Percentiles rank a stretch among this genome's conserved stretches.
phyloP scores from a whole-genome alignment of 2,329 filamentous ascomycete genomes.

The Grosmannia clavigera region DNA sequence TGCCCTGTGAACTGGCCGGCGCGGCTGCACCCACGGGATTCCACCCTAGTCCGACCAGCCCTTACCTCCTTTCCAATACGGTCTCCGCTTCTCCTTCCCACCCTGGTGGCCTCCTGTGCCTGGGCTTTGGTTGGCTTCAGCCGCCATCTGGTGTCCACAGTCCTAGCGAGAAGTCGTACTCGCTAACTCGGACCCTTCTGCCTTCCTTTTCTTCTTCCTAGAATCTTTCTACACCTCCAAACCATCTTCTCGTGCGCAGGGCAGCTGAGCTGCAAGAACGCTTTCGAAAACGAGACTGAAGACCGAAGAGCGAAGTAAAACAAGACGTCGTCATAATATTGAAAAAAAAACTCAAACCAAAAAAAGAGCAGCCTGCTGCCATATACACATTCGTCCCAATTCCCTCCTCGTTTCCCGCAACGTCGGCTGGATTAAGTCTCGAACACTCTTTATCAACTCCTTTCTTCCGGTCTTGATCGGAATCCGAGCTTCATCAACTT shows the following conservation, averaged over 20 bases:
- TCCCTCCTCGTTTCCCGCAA: not conserved
- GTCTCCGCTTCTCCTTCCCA: not conserved
- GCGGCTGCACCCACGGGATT: not conserved
- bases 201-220: not conserved
- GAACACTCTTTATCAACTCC: not conserved
- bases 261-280: constrained; percentile 12
- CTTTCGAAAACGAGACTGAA: constrained; percentile 6
- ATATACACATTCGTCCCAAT: not conserved
- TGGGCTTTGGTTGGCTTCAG: not conserved
- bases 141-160: not conserved
- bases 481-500: not conserved
- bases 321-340: not conserved
- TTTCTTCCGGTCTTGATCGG: not conserved
- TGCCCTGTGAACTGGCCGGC: not conserved
- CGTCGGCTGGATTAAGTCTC: not conserved
- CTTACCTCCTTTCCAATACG: not conserved
- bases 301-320: not conserved
- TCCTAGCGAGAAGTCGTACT: not conserved
- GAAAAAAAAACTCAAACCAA: not conserved
- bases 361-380: not conserved
- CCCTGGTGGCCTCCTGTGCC: not conserved
- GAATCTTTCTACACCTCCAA: constrained; percentile 3
- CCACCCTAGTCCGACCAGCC: not conserved
- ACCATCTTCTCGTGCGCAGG: constrained; percentile 6
- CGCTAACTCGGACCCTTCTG: not conserved